Base-by-base conservation (phyloP, 2,329 filamentous ascomycete species). In the Fusarium vanettenii region DNA sequence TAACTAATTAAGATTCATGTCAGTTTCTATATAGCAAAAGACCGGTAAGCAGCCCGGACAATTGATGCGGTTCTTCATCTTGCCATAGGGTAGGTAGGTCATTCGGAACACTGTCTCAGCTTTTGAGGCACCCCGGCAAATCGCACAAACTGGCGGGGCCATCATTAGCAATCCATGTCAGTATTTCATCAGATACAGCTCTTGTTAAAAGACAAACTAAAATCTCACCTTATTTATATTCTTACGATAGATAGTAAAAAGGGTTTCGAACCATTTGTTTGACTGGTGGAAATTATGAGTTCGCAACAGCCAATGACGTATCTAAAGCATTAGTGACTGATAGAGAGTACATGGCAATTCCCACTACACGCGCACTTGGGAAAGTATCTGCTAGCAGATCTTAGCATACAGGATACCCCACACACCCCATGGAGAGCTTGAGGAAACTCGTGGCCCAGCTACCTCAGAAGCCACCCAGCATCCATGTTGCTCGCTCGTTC, bases 11-110 rank as follows among this genome's bases (percentile, higher is more conserved):
- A 4, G 8, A 16, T 37, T 7, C 33, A 37, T 20, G 3, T n/a
- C 14, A 0, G 4, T 7, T 3, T 43, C 6, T 6, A 22, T 20
- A 2, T 14, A 1, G 2, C 1, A 22, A 43, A 43, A 13, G 6
- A 2, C n/a, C 2, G 6, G 41, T 20, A 20, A 20, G n/a, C 5
- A 22, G n/a, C n/a, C n/a, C n/a, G n/a, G 11, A n/a, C n/a, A 20
- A 13, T 43, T 13, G 10, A 43, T 22, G 6, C 13, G 5, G 18
- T 20, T 41, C 22, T 14, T 4, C 3, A 20, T 22, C 6, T 14
- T 43, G 41, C n/a, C 11, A 43, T 43, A 43, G 41, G 41, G 41
- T 43, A 43, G n/a, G 5, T 43, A 8, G 20, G 11, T 43, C n/a
- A 22, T 13, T 22, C 20, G 11, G n/a, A 43, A 22, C 41, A 22